phyloP scores from a whole-genome alignment of 441 rosid genomes.

The Adansonia grandidieri region DNA sequence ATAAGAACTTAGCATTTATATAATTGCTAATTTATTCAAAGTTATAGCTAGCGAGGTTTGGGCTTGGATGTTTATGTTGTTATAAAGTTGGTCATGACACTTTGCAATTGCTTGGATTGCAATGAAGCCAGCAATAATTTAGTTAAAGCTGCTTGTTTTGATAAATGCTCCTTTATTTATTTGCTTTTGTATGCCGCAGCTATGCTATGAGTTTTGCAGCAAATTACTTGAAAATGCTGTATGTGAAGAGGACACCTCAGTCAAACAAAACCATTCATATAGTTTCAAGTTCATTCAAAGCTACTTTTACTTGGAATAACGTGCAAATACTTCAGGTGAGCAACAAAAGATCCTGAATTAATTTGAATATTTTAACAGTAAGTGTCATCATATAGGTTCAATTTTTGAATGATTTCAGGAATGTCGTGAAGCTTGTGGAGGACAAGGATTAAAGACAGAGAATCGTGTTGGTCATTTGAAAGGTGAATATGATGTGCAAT shows the following conservation, averaged over 20 bases:
- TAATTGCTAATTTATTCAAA: background rate
- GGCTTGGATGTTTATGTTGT: background rate
- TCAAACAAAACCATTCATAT: slow-evolving; percentile 78
- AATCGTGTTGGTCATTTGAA: slow-evolving; percentile 83
- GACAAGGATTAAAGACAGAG: slow-evolving; percentile 92
- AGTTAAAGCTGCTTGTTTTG: background rate
- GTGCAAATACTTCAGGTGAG: slow-evolving; percentile 91
- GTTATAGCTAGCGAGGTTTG: background rate
- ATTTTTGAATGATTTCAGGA: slow-evolving; percentile 48
- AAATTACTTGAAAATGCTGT: slow-evolving; percentile 76
- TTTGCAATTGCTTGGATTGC: background rate
- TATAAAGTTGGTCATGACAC: background rate
- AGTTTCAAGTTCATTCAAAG: slow-evolving; percentile 85
- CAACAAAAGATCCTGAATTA: background rate
- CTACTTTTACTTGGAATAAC: slow-evolving; percentile 80
- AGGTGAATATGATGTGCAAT: slow-evolving; percentile 87
- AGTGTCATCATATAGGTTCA: slow-evolving; percentile 19
- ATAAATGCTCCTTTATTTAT: background rate
- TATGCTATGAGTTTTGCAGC: slow-evolving; percentile 80
- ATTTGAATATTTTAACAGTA: slow-evolving; percentile 10
- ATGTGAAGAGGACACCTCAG: slow-evolving; percentile 79
- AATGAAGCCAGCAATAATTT: background rate
- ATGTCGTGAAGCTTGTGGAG: slow-evolving; percentile 98
- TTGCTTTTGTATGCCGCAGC: slow-evolving; percentile 42
- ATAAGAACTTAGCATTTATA: background rate